phyloP scores from a whole-genome alignment of 257 asterid genomes.

The Nicotiana sylvestris region DNA sequence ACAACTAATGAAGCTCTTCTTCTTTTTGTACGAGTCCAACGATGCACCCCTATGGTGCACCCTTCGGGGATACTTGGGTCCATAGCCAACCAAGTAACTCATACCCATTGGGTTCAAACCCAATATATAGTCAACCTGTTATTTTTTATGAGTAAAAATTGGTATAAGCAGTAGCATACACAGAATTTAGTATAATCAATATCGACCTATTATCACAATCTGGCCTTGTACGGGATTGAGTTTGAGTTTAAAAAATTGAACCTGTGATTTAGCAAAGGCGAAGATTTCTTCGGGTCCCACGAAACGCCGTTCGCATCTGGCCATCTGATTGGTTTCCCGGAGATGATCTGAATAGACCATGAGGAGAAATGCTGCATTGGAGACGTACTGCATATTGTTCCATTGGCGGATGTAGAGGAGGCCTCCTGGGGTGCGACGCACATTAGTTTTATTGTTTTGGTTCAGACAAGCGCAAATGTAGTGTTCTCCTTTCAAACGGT shows the following conservation, averaged over 20 bases:
- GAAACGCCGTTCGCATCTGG: slow-evolving; percentile 30
- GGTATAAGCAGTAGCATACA: neutral
- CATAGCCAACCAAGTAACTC: slow-evolving; percentile 83
- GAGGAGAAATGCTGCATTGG: slow-evolving; percentile 50
- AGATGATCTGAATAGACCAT: slow-evolving; percentile 61
- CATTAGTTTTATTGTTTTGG: slow-evolving; percentile 47
- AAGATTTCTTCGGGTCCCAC: slow-evolving; percentile 47
- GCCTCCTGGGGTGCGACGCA: slow-evolving; percentile 76
- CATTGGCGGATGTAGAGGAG: slow-evolving; percentile 73
- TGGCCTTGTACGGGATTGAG: neutral
- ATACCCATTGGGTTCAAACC: slow-evolving; percentile 69
- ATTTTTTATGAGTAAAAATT: slow-evolving; percentile 9
- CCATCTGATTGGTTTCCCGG: slow-evolving; percentile 37
- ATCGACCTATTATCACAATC: neutral
- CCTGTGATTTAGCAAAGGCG: slow-evolving; percentile 50
- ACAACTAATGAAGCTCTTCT: slow-evolving; percentile 64
- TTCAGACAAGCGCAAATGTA: slow-evolving; percentile 60
- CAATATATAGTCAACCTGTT: slow-evolving; percentile 66
- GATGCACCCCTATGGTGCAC: slow-evolving; percentile 92
- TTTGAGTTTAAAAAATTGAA: neutral
- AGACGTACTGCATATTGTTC: slow-evolving; percentile 95
- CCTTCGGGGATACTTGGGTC: slow-evolving; percentile 45
- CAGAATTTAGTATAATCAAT: neutral
- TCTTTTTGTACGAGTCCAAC: slow-evolving; percentile 43
- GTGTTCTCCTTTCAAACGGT: slow-evolving; percentile 51